Percentiles rank a stretch among this genome's conserved stretches.
Conservation (phyloP, 495 filamentous ascomycete genomes). For the Poronia punctata region DNA sequence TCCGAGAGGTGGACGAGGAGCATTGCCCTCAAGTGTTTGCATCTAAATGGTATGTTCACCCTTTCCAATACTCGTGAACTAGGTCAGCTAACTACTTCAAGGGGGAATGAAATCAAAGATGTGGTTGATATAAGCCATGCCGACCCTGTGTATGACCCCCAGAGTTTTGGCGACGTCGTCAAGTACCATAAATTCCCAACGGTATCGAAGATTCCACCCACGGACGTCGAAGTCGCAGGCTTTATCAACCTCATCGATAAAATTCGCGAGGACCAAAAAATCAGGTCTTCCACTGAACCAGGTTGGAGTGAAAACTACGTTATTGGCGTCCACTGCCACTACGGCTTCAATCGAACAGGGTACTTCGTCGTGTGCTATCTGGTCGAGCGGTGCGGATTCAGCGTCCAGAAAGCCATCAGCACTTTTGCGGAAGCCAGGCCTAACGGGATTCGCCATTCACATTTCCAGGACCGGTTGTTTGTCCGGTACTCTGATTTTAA, state of each 20-base stretch:
- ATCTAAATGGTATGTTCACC: conserved; percentile 44
- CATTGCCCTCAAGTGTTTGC: conserved; percentile 75
- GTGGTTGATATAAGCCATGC: conserved; percentile 87
- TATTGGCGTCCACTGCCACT: conserved; percentile 90
- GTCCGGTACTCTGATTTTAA: conserved; percentile 55
- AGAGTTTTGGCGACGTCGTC: conserved; percentile 68
- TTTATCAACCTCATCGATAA: conserved; percentile 77
- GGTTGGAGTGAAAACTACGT: conserved; percentile 35
- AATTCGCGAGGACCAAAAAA: conserved; percentile 46
- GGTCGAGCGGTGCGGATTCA: conserved; percentile 69
- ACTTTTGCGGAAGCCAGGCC: conserved; percentile 67
- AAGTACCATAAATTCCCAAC: conserved; percentile 84
- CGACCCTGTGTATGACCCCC: conserved; percentile 74
- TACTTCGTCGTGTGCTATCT: conserved; percentile 89
- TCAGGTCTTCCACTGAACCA: conserved; percentile 33
- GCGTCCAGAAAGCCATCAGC: conserved; percentile 70
- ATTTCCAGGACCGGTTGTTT: conserved; percentile 82
- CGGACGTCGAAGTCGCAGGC: conserved; percentile 60
- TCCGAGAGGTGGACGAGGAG: conserved; percentile 75
- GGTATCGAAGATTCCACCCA: conserved; percentile 85
- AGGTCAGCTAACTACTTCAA: conserved; percentile 7
- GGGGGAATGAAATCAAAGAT: conserved; percentile 54
- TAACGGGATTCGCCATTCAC: conserved; percentile 80
- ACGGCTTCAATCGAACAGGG: conserved; percentile 88
- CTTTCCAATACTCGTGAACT: neutral